Evolutionary conservation across 495 filamentous ascomycete genomes (phyloP).

Genomic region (Lophiostoma macrostomum): DNA sequence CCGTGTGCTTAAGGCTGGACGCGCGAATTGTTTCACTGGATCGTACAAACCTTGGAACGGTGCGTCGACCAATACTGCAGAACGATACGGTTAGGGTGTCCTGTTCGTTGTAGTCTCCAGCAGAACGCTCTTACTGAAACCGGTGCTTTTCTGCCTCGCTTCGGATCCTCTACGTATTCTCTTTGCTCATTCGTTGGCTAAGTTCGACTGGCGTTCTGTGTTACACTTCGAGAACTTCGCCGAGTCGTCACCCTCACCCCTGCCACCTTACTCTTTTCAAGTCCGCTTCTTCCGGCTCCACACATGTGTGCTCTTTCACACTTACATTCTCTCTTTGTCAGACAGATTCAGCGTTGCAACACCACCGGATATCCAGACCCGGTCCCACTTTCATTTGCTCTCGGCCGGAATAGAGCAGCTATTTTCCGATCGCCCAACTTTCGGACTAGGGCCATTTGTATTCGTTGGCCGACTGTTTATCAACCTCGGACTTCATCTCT

Average conservation of each 20-base stretch:
- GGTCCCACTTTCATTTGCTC: constrained; percentile 13
- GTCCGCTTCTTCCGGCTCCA: constrained; percentile 29
- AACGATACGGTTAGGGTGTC: no score
- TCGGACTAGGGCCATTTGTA: no score
- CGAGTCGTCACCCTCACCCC: constrained; percentile 19
- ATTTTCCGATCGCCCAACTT: not conserved
- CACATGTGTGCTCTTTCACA: constrained; percentile 7
- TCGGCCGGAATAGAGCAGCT: constrained; percentile 7
- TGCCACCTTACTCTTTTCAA: constrained; percentile 12
- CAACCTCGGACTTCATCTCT: no score
- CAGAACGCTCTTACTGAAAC: not conserved
- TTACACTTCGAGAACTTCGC: constrained; percentile 16
- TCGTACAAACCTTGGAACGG: constrained; percentile 26
- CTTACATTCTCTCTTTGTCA: constrained; percentile 21
- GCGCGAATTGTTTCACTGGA: constrained; percentile 32
- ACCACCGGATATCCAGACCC: constrained; percentile 12
- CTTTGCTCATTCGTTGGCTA: not conserved
- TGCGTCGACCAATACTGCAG: not conserved
- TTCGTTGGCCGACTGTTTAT: no score
- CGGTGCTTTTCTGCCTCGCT: not conserved
- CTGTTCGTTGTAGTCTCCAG: no score
- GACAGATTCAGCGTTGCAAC: constrained; percentile 16
- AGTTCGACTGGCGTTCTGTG: constrained; percentile 10
- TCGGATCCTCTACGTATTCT: not conserved
- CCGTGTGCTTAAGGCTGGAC: constrained; percentile 15